Percentiles rank a stretch among this genome's conserved stretches.
Evolutionary conservation across 306 rosid genomes (phyloP).

Genomic region (Lathyrus aphaca): DNA sequence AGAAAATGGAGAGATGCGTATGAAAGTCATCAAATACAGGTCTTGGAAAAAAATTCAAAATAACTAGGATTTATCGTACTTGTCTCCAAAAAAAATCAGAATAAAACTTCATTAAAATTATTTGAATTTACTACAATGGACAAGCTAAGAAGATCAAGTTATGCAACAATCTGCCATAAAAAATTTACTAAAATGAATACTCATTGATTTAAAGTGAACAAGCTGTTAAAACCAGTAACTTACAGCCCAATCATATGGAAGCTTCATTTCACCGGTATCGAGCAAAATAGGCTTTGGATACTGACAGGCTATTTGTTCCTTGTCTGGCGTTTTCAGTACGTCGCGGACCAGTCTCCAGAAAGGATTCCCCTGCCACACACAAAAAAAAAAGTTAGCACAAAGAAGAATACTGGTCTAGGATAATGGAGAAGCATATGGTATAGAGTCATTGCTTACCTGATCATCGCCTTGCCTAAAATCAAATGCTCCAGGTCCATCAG

Average conservation of each 20-base stretch:
- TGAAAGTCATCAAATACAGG: constrained; percentile 1
- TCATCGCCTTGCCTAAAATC: constrained; percentile 95
- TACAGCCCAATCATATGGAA: constrained; percentile 98
- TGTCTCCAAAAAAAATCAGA: neutral
- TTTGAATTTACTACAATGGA: neutral
- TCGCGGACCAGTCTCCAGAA: constrained; percentile 87
- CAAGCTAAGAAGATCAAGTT: neutral
- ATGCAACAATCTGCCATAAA: neutral
- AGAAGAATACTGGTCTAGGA: constrained; percentile 26
- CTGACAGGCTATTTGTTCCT: constrained; percentile 83
- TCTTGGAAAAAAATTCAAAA: constrained; percentile 26
- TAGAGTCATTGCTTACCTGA: constrained; percentile 53
- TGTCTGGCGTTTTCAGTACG: constrained; percentile 65
- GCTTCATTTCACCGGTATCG: constrained; percentile 95
- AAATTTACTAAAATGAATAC: neutral
- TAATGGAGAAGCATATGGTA: constrained; percentile 13
- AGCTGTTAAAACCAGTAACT: constrained; percentile 43
- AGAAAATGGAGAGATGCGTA: constrained; percentile 19
- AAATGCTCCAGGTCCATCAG: constrained; percentile 99
- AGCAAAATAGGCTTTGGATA: constrained; percentile 91
- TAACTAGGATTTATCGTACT: constrained; percentile 21
- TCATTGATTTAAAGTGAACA: constrained; percentile 11
- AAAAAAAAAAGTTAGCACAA: constrained; percentile 37
- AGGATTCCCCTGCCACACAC: constrained; percentile 72
- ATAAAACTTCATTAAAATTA: constrained; percentile 7